Evolutionary conservation across 371 early-diverging fungal genomes (phyloP).

Genomic region (Apophysomyces variabilis): DNA sequence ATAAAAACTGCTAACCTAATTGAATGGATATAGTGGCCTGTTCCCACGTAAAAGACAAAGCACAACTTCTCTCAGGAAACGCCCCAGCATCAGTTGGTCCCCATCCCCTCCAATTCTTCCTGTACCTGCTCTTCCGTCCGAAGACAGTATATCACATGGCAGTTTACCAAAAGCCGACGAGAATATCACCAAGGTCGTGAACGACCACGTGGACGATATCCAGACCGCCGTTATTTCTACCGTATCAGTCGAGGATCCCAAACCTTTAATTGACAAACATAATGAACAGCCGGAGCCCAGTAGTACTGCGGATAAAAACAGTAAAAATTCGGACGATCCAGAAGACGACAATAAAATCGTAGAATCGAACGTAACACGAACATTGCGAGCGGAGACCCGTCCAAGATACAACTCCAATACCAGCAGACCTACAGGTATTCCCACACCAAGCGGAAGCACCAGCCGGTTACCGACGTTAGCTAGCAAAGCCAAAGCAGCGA

Average conservation of each 20-base stretch:
- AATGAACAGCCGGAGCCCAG: neutral
- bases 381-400: slow-evolving; percentile 2
- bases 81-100: neutral
- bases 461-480: neutral
- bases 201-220: slow-evolving; percentile 10
- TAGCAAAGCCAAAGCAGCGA: neutral
- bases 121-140: slow-evolving; percentile 6
- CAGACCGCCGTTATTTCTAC: neutral
- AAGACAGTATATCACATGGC: slow-evolving; percentile 5
- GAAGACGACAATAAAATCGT: neutral
- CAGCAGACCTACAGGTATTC: neutral
- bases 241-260: neutral
- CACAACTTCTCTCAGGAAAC: slow-evolving; percentile 1
- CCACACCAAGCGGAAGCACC: slow-evolving; percentile 3
- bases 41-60: slow-evolving; percentile 9
- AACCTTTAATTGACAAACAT: neutral
- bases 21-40: neutral
- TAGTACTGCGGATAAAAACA: neutral
- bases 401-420: slow-evolving; percentile 8
- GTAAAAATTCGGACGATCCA: neutral
- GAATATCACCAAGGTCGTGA: slow-evolving; percentile 1
- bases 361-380: slow-evolving; percentile 7
- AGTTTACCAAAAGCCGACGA: slow-evolving; percentile 2
- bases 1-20: neutral
- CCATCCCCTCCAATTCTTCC: slow-evolving; percentile 1